Conservation (phyloP, 306 rosid species). For the Comarum palustre region DNA sequence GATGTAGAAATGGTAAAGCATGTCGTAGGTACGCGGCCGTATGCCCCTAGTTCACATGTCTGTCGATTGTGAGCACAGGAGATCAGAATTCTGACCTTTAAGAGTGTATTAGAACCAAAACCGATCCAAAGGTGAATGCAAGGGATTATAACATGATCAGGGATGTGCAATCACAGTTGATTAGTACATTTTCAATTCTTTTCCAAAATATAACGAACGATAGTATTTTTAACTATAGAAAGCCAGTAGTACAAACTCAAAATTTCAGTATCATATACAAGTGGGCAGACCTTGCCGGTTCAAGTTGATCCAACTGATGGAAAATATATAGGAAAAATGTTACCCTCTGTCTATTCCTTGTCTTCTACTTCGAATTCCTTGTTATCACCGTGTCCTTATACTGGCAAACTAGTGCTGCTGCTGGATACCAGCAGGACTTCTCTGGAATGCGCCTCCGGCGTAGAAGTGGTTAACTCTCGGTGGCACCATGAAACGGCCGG, state of each 20-base stretch:
- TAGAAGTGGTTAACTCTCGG: conserved; percentile 13
- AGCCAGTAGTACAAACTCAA: not conserved
- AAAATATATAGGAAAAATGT: not conserved
- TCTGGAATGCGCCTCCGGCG: conserved; percentile 34
- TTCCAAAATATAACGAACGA: not conserved
- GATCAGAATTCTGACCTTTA: not conserved
- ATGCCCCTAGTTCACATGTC: not conserved
- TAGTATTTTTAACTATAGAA: not conserved
- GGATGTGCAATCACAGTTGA: too few relatives aligned
- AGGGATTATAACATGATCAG: not conserved
- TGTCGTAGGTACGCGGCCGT: not conserved
- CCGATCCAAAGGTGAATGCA: not conserved
- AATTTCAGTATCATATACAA: not conserved
- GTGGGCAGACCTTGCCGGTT: not conserved
- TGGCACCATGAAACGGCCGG: conserved; percentile 29
- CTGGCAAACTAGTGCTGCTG: not conserved
- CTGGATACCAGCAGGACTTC: conserved; percentile 23
- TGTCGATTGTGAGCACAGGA: not conserved
- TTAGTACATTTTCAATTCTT: too few relatives aligned
- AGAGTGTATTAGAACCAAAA: not conserved
- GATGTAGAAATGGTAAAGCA: not conserved
- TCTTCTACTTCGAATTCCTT: not conserved
- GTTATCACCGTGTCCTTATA: conserved; percentile 23
- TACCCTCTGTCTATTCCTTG: not conserved
- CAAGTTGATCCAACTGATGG: not conserved